Conservation (phyloP, 768 basidiomycete species). For the Pleurotus giganteus region DNA sequence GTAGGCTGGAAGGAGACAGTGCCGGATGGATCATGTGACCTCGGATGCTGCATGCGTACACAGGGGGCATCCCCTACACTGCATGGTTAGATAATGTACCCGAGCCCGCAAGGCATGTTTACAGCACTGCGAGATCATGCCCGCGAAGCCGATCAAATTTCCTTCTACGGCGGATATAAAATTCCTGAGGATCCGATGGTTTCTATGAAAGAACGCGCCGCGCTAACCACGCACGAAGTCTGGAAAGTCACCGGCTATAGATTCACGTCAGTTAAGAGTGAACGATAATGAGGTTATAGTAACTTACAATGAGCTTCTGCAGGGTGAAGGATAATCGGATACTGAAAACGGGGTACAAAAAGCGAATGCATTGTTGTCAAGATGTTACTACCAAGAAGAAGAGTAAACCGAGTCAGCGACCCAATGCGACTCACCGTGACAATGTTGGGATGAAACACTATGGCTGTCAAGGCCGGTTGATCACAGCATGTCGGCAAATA, state of each 20-base stretch:
- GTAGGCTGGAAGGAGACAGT: too few species aligned
- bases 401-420: constrained; percentile 16
- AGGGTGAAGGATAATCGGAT: constrained; percentile 20
- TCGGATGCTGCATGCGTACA: too few species aligned
- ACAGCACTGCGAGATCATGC: too few species aligned
- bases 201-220: constrained; percentile 14
- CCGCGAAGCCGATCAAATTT: too few species aligned
- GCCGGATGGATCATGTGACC: too few species aligned
- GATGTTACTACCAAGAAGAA: constrained; percentile 20
- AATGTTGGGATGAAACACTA: constrained; percentile 26
- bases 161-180: constrained; percentile 19
- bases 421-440: constrained; percentile 20
- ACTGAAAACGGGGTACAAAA: constrained; percentile 18
- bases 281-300: constrained; percentile 5
- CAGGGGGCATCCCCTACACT: too few species aligned
- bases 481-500: constrained; percentile 14
- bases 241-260: constrained; percentile 23
- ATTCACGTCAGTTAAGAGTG: constrained; percentile 22
- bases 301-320: constrained; percentile 4
- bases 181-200: constrained; percentile 16
- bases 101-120: too few species aligned
- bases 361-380: constrained; percentile 26
- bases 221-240: constrained; percentile 18
- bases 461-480: constrained; percentile 18
- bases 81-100: too few species aligned